Base-by-base conservation (phyloP, 2,329 filamentous ascomycete species). In the Trichoderma sp. region DNA sequence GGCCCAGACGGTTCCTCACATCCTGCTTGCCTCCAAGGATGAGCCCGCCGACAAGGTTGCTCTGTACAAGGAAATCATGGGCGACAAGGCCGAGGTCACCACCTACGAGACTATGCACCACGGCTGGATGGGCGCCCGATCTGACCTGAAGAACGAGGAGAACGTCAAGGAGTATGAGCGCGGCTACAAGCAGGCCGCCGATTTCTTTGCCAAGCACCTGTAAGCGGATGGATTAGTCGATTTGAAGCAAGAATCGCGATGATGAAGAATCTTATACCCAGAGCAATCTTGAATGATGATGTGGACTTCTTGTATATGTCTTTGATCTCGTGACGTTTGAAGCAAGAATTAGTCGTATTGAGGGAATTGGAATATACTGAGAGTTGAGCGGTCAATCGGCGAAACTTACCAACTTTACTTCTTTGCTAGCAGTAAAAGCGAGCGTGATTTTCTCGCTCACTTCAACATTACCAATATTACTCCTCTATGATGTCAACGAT, bases 81-180 rank as follows among this genome's bases (percentile, higher is more conserved):
- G 68, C 10, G 58, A 46, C n/a, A 69, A 74, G 1, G 79, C 82
- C 18, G 74, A 82, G 68, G 81, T 86, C 16, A 83, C 86, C 73
- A 85, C 79, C 1, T 87, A 85, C 71, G 63, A 69, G 1, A 81
- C 77, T 61, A 86, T 86, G 81, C 80, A 81, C 72, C 86, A 88
- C 72, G 86, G 86, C n/a, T 88, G 84, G 84, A 88, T 88, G 86
- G 84, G 83, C 7, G 84, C 85, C 1, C 77, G 85, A 28, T 80
- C 82, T 1, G 77, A 86, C 61, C 74, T 87, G 13, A 77, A 81
- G 13, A 77, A 84, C 34, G 77, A 81, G 69, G 80, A 79, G 54
- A 83, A 82, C 59, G 77, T 78, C 73, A 79, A 76, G 59, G 83
- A 86, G 75, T 87, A 81, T 73, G 80, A 82, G 74, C 78, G 83